A percentile compares a stretch with the other conserved stretches of the same genome.
phyloP scores from a whole-genome alignment of 139 green algal species.

The Penium margaritaceum region DNA sequence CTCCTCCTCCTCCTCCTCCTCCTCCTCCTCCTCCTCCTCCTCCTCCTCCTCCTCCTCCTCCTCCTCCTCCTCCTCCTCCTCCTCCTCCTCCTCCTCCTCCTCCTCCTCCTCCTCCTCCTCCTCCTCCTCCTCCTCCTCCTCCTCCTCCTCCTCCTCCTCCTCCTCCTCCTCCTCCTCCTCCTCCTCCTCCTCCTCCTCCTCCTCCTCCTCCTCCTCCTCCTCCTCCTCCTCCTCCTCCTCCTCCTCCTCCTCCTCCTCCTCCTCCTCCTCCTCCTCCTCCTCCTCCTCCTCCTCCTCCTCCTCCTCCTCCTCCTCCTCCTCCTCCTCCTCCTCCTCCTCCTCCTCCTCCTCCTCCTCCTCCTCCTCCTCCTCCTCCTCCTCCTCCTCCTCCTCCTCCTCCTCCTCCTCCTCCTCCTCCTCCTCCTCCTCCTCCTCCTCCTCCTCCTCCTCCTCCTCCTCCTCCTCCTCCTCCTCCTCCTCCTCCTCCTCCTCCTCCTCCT shows the following conservation, averaged over 20 bases:
- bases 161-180: background rate
- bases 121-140: background rate
- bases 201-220: background rate
- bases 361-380: background rate
- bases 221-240: background rate
- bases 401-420: background rate
- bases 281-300: background rate
- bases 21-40: conserved; percentile 4
- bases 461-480: background rate
- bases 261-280: background rate
- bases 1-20: background rate
- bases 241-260: background rate
- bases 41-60: background rate
- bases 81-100: background rate
- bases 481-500: background rate
- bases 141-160: background rate
- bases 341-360: background rate
- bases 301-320: background rate
- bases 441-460: background rate
- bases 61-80: background rate
- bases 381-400: background rate
- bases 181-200: background rate
- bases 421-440: background rate
- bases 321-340: background rate
- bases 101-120: no score